These are phyloP conservation scores for Diaporthe citriasiana DNA, from an alignment of 2,329 filamentous ascomycete genomes.

Conservation along the genomic window DNA sequence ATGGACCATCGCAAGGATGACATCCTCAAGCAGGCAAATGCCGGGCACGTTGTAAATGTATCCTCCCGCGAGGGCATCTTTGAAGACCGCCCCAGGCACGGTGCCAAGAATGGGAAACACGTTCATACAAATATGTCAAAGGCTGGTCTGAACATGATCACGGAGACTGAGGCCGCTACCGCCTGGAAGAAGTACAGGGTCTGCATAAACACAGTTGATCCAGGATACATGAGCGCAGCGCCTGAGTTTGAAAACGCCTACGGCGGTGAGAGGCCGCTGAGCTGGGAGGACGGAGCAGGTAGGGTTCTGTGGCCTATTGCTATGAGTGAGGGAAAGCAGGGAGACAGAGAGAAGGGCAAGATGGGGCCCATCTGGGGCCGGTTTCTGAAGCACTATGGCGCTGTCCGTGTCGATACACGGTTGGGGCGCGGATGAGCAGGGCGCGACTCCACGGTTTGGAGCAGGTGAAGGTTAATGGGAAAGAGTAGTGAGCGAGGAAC, in stretches of 20 bases:
- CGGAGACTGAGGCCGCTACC: slow-evolving; percentile 52
- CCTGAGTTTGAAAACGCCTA: slow-evolving; percentile 48
- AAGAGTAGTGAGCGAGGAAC: no score
- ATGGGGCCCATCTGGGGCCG: slow-evolving; percentile 21
- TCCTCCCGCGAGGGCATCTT: slow-evolving; percentile 55
- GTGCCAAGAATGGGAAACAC: slow-evolving; percentile 51
- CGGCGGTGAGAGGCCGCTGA: slow-evolving; percentile 51
- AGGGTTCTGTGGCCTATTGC: slow-evolving; percentile 54
- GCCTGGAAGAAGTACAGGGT: slow-evolving; percentile 50
- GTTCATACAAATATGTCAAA: slow-evolving; percentile 59
- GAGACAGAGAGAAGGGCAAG: not conserved
- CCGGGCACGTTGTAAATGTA: slow-evolving; percentile 40
- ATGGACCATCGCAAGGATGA: slow-evolving; percentile 45
- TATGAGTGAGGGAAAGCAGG: not conserved
- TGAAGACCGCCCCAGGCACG: slow-evolving; percentile 44
- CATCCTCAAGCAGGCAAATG: no score
- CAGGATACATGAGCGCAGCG: slow-evolving; percentile 55
- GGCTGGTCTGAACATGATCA: slow-evolving; percentile 58
- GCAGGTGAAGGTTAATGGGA: not conserved
- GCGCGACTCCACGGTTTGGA: not conserved
- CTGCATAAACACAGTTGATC: slow-evolving; percentile 56
- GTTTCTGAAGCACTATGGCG: slow-evolving; percentile 19
- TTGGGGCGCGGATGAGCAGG: not conserved
- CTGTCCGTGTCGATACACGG: slow-evolving; percentile 8
- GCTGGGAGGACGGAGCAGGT: slow-evolving; percentile 55